Conservation (phyloP, 2,329 filamentous ascomycete genomes). For the Fusarium camptoceras region DNA sequence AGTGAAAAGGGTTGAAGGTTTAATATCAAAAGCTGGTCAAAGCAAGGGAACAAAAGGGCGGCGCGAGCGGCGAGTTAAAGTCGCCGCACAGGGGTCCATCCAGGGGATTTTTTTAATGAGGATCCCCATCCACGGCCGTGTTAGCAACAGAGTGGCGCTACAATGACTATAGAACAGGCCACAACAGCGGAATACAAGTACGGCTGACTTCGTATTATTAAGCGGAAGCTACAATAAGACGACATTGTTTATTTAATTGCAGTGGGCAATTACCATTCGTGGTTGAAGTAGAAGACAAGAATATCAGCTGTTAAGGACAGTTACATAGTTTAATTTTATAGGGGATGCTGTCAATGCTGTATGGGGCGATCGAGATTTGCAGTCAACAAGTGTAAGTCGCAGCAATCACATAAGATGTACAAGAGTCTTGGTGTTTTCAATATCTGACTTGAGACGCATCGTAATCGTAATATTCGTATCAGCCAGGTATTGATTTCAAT, state of each 20-base stretch:
- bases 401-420: neutral
- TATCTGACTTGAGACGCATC: neutral
- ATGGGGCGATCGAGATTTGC: conserved; percentile 9
- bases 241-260: conserved; percentile 28
- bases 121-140: conserved; percentile 45
- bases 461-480: conserved; percentile 19
- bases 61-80: conserved; percentile 26
- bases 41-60: conserved; percentile 32
- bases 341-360: conserved; percentile 1
- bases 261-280: conserved; percentile 11
- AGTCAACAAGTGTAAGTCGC: neutral
- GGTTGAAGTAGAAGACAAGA: neutral
- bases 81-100: conserved; percentile 43
- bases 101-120: conserved; percentile 47
- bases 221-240: conserved; percentile 20
- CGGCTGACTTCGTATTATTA: conserved; percentile 29
- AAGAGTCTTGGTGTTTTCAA: neutral
- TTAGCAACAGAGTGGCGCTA: conserved; percentile 46
- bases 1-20: conserved; percentile 23
- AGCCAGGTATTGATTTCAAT: neutral
- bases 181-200: conserved; percentile 28
- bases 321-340: conserved; percentile 1
- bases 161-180: conserved; percentile 47
- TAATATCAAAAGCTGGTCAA: conserved; percentile 26
- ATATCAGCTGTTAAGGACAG: neutral